Evolutionary conservation across 768 basidiomycete genomes (phyloP).

Genomic region (Sarcomyxa edulis): DNA sequence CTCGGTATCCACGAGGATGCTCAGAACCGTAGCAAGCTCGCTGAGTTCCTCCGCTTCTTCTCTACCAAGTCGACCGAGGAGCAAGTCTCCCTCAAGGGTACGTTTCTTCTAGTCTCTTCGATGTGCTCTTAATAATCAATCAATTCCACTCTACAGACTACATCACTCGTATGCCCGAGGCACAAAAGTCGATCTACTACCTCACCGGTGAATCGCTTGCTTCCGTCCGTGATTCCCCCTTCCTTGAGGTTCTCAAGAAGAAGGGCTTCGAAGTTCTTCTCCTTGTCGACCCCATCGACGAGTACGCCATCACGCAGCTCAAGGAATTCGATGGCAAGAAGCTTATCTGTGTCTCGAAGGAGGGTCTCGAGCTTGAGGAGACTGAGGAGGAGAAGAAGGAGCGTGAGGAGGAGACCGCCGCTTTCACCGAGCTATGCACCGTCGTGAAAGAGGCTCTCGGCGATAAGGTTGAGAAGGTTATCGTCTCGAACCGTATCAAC

Average conservation of each 20-base stretch:
- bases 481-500: constrained; percentile 95
- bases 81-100: constrained; percentile 89
- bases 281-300: constrained; percentile 97
- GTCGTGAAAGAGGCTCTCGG: constrained; percentile 98
- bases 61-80: constrained; percentile 93
- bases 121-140: not conserved
- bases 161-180: constrained; percentile 98
- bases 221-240: constrained; percentile 88
- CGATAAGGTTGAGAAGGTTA: constrained; percentile 99
- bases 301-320: constrained; percentile 97
- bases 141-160: constrained; percentile 57
- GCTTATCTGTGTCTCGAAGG: constrained; percentile 96
- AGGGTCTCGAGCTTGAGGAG: constrained; percentile 98
- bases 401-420: constrained; percentile 80
- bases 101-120: constrained; percentile 6
- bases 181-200: constrained; percentile 99
- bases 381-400: constrained; percentile 94
- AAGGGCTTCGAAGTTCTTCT: constrained; percentile 98
- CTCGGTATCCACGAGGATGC: constrained; percentile 99
- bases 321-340: constrained; percentile 99
- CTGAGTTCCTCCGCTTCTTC: constrained; percentile 98
- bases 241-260: constrained; percentile 99
- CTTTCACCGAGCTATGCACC: constrained; percentile 85
- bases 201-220: constrained; percentile 97
- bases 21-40: constrained; percentile 98